Evolutionary conservation across 306 rosid genomes (phyloP).

Genomic region (Casuarina glauca): DNA sequence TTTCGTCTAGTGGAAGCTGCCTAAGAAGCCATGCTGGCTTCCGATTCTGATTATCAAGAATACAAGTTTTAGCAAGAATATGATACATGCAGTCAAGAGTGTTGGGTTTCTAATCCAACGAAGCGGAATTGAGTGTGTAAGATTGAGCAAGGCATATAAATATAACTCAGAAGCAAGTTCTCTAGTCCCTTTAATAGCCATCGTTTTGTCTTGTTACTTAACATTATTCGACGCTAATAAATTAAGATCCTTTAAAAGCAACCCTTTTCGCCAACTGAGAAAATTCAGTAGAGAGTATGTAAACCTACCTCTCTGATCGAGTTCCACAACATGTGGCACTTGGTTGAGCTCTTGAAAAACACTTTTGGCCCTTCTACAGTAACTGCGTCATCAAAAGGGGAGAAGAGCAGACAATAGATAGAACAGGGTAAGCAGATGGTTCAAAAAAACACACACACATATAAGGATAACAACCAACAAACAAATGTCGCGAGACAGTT

Average conservation of each 20-base stretch:
- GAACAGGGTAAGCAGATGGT: background rate
- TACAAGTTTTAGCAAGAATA: conserved; percentile 11
- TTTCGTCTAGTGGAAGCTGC: background rate
- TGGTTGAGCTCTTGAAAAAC: conserved; percentile 79
- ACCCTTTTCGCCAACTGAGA: background rate
- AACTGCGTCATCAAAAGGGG: conserved; percentile 45
- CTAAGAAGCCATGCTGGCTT: conserved; percentile 15
- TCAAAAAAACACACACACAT: background rate
- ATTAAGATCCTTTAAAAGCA: background rate
- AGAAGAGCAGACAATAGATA: conserved; percentile 6
- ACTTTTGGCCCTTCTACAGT: conserved; percentile 80
- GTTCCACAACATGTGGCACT: conserved; percentile 80
- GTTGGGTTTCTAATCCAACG: conserved; percentile 9
- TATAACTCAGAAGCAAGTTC: background rate
- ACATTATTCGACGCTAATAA: background rate
- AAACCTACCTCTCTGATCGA: conserved; percentile 77
- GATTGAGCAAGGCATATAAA: background rate
- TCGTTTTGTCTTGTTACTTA: background rate
- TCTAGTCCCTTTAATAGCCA: background rate
- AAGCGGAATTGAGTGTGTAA: background rate
- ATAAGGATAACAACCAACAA: too few relatives aligned
- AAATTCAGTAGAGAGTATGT: conserved; percentile 4
- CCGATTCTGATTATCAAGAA: conserved; percentile 12
- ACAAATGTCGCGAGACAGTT: too few relatives aligned
- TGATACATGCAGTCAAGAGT: conserved; percentile 14